A percentile compares a stretch with the other conserved stretches of the same genome.
Conservation (phyloP, 1,139 yeast species). For the Suhomyces coccinellae region DNA sequence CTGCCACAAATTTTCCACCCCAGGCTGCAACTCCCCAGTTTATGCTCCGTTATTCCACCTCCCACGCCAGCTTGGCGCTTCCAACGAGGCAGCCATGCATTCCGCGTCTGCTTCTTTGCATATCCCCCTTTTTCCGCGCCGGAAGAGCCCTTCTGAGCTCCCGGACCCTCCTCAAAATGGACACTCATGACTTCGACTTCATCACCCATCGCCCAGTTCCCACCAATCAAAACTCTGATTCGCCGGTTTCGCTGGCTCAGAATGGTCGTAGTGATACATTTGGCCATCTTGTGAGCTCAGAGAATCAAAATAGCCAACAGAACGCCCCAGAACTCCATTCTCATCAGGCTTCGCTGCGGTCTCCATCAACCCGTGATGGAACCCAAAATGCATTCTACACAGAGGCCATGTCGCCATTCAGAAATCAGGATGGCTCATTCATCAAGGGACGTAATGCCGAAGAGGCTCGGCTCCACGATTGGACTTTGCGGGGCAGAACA, state of each 20-base stretch:
- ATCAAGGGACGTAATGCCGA: slow-evolving; percentile 47
- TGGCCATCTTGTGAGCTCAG: slow-evolving; percentile 51
- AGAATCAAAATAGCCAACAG: slow-evolving; percentile 26
- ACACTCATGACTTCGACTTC: slow-evolving; percentile 14
- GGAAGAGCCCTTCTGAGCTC: neutral
- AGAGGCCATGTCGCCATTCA: slow-evolving; percentile 30
- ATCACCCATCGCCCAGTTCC: slow-evolving; percentile 3
- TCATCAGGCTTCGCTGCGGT: neutral
- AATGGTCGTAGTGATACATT: slow-evolving; percentile 36
- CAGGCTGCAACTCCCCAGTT: slow-evolving; percentile 5
- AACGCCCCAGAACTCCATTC: slow-evolving; percentile 10
- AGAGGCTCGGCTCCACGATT: slow-evolving; percentile 55
- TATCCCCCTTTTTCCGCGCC: neutral
- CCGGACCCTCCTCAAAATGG: slow-evolving; percentile 3
- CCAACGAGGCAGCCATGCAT: neutral
- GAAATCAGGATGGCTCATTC: slow-evolving; percentile 41
- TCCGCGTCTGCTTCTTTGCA: neutral
- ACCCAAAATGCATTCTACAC: slow-evolving; percentile 7
- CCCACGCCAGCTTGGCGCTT: neutral
- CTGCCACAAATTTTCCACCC: slow-evolving; percentile 3
- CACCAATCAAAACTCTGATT: neutral
- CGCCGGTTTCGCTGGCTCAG: slow-evolving; percentile 31
- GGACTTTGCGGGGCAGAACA: slow-evolving; percentile 49
- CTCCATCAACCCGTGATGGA: slow-evolving; percentile 6
- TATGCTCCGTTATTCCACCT: slow-evolving; percentile 2